Conservation (phyloP, 495 filamentous ascomycete genomes). For the Podospora sp. region DNA sequence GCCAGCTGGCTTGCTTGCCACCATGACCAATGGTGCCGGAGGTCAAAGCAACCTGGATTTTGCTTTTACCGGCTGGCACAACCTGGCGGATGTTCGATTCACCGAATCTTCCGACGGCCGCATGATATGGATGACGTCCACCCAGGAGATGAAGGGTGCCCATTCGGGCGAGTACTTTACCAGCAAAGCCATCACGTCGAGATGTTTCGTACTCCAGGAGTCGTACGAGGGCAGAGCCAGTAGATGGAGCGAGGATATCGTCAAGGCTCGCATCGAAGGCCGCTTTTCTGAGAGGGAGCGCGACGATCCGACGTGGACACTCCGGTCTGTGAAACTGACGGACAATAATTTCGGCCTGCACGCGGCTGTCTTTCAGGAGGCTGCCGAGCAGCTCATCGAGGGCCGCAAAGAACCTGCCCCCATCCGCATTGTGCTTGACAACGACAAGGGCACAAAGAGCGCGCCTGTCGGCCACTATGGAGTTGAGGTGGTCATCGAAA, state of each 20-base stretch:
- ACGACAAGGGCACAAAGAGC: constrained; percentile 58
- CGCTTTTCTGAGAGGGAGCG: constrained; percentile 78
- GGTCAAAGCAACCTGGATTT: constrained; percentile 62
- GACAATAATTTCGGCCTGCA: constrained; percentile 67
- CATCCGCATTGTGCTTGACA: constrained; percentile 64
- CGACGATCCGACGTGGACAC: constrained; percentile 76
- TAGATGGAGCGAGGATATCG: constrained; percentile 81
- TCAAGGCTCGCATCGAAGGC: constrained; percentile 82
- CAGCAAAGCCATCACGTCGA: constrained; percentile 53
- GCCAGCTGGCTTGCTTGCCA: constrained; percentile 57
- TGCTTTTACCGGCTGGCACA: constrained; percentile 70
- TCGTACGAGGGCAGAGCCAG: constrained; percentile 78
- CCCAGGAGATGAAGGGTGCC: constrained; percentile 57
- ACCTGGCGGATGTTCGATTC: constrained; percentile 70
- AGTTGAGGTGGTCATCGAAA: constrained; percentile 63
- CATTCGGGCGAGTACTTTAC: constrained; percentile 51
- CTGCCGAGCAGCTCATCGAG: constrained; percentile 52
- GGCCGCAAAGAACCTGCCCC: constrained; percentile 60
- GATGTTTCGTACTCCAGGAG: constrained; percentile 67
- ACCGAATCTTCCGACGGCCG: constrained; percentile 75
- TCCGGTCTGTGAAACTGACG: constrained; percentile 64
- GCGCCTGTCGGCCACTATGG: constrained; percentile 67
- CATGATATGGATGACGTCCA: constrained; percentile 70
- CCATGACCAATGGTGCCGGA: constrained; percentile 57
- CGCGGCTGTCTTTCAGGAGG: constrained; percentile 77